Conservation (phyloP, 2,329 filamentous ascomycete genomes). For the Coniochaeta sp. region DNA sequence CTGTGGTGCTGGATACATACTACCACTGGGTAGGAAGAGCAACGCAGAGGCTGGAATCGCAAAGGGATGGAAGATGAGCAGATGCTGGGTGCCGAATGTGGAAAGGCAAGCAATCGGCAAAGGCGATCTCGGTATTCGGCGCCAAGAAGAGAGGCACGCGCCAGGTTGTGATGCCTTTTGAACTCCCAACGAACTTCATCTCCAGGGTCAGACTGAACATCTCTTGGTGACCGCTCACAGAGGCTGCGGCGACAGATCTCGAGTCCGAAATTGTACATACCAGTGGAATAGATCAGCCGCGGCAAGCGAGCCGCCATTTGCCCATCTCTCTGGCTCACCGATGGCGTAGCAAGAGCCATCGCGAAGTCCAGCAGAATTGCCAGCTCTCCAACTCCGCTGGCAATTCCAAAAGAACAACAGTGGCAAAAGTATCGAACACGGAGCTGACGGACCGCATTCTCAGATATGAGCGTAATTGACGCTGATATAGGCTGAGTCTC, state of each 20-base stretch:
- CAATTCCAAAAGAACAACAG: neutral
- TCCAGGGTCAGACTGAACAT: neutral
- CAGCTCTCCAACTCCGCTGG: neutral
- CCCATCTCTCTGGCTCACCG: neutral
- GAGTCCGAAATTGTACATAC: neutral
- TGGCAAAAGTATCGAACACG: neutral
- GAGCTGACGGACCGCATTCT: neutral
- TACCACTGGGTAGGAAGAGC: neutral
- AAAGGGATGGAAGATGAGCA: neutral
- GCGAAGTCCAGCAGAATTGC: neutral
- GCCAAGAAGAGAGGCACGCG: neutral
- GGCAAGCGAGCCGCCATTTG: neutral
- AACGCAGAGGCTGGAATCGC: neutral
- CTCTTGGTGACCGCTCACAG: no score
- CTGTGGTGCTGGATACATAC: neutral
- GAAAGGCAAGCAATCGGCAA: neutral
- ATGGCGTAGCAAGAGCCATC: neutral
- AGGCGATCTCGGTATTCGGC: neutral
- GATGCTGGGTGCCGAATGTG: neutral
- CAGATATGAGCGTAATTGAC: neutral
- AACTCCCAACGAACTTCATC: neutral
- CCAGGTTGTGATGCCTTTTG: neutral
- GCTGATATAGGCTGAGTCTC: constrained; percentile 2
- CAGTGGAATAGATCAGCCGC: neutral
- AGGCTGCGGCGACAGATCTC: neutral